Evolutionary conservation across 192 early-diverging fungal species (phyloP), one percentile per base, ranked within the genome.

Genomic region (Backusella tuberculispora): DNA sequence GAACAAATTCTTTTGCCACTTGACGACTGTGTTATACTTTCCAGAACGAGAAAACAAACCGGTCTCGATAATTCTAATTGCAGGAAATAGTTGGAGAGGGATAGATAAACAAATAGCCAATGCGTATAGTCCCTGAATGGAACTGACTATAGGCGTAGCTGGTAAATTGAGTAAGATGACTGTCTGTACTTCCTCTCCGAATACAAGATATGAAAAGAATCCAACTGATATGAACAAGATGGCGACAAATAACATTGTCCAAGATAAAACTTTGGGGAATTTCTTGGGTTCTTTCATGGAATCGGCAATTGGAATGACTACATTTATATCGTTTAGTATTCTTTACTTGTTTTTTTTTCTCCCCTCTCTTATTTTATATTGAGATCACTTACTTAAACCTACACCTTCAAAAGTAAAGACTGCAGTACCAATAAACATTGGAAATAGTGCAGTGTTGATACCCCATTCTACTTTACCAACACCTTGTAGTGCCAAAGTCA

Each of bases 351-450:
- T 40, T n/a, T n/a, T n/a, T n/a, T n/a, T n/a, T n/a, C n/a, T n/a
- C n/a, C n/a, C 9, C 13, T 3, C 4, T 26, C 6, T 24, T 48
- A 26, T 24, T 40, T 29, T 48, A 5, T 45, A 45, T 10, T 8
- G 2, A 5, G 0, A 21, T 24, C 3, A 37, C 71, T 72, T 72
- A 72, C 71, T 65, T 24, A 76, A 44, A 21, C 95, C 95, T 72
- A 98, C 94, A 43, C 96, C 96, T 83, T 98, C 96, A 81, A 93
- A 98, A 9, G 95, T 92, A 81, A 95, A 98, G 56, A 95, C 92
- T 29, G 95, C 95, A 7, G 96, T 98, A 46, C 96, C 96, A 63
- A 98, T 88, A 76, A 98, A 95, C 53, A 97, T 87, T 44, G 94
- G 88, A 81, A 96, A 96, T 73, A 86, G 84, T 75, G 91, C 81